These are phyloP conservation scores for Ganoderma sinense DNA, from an alignment of 1,284 basidiomycete genomes.

Conservation along the genomic window DNA sequence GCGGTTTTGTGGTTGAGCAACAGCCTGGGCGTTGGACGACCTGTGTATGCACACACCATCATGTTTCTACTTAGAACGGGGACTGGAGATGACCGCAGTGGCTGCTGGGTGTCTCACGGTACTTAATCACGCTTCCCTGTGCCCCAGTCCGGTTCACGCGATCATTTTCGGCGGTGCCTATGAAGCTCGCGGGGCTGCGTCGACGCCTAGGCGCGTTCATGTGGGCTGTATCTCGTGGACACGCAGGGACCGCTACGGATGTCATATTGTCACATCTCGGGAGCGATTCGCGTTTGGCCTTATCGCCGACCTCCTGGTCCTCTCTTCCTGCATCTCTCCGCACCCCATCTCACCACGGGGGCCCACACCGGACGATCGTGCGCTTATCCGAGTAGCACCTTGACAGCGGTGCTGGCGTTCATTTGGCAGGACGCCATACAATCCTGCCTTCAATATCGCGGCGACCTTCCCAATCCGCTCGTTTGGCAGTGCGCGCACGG, in stretches of 20 bases:
- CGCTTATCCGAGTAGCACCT: slow-evolving; percentile 8
- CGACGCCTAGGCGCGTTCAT: slow-evolving; percentile 9
- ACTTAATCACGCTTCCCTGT: slow-evolving; percentile 25
- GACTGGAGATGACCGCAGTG: slow-evolving; percentile 13
- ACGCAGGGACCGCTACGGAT: slow-evolving; percentile 16
- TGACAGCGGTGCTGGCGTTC: background rate
- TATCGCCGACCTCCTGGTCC: background rate
- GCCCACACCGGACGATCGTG: background rate
- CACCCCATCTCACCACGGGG: background rate
- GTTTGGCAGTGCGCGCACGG: slow-evolving; percentile 12
- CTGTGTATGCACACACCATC: background rate
- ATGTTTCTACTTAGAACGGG: slow-evolving; percentile 15
- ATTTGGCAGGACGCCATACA: background rate
- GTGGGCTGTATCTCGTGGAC: slow-evolving; percentile 9
- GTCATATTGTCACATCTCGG: background rate
- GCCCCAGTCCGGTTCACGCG: slow-evolving; percentile 20
- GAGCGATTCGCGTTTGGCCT: background rate
- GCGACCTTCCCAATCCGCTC: slow-evolving; percentile 20
- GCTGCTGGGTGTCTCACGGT: slow-evolving; percentile 21
- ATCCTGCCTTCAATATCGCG: slow-evolving; percentile 7
- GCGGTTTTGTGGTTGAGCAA: slow-evolving; percentile 16
- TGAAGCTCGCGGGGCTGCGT: slow-evolving; percentile 19
- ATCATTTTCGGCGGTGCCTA: slow-evolving; percentile 14
- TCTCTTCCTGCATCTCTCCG: background rate
- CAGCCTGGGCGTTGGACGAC: background rate